Base-by-base conservation (phyloP, 2,329 filamentous ascomycete genomes). In the Davidsoniella australis region DNA sequence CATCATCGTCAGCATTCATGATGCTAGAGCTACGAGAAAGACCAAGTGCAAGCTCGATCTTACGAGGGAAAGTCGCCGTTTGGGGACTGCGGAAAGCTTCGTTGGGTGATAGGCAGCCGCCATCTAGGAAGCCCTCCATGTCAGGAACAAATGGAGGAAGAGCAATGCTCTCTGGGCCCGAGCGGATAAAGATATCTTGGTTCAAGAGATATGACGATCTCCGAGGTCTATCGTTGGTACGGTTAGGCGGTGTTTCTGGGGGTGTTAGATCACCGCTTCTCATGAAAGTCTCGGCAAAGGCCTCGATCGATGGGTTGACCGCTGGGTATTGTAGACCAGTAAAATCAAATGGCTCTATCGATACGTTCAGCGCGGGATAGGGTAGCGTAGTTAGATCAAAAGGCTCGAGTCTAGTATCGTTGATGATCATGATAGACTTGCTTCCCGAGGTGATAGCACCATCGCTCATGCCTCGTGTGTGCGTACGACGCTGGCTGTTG, bases 401-500 rank as follows among this genome's bases (percentile, higher is more conserved):
- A 0, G 69, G 65, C 14, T 71, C 56, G 9, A 26, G 37, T 14
- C 26, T 45, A 18, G 79, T 81, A 29, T 76, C 77, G 52, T 93
- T 85, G 36, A 94, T 78, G 58, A 94, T 93, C 49, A 94, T 73
- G 55, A 94, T 93, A 0, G 86, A 94, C 59, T 88, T 82, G 68
- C 85, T 94, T n/a, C 85, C 84, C 9, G 72, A 71, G 0, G 86
- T 91, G 41, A 89, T 75, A 5, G 64, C 73, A 56, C 68, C 67
- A 53, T 77, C 73, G 54, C 73, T 76, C 10, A 61, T 56, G 1
- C 71, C 70, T 41, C 71, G 63, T 48, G 44, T 45, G 2, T 55
- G 51, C 14, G 60, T 17, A 4, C 20, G 14, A 18, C 54, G 41
- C 20, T 26, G 45, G 33, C 17, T 41, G 3, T 24, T 3, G 5